Evolutionary conservation across 805 yeast genomes (phyloP).

Genomic region (Metschnikowia cubensis): DNA sequence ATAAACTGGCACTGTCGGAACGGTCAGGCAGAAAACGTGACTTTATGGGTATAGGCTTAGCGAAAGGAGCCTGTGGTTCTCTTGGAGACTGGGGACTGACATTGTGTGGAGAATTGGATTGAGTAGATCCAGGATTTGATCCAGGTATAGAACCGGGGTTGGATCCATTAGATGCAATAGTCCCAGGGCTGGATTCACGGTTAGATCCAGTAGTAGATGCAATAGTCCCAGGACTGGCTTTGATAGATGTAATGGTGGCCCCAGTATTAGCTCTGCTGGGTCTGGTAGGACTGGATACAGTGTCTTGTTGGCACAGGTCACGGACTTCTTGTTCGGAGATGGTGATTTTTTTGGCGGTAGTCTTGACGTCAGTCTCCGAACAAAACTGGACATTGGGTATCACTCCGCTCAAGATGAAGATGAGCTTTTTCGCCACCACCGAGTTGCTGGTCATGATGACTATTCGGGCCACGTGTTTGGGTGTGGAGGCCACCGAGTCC

Average conservation of each 20-base stretch:
- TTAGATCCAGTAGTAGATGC: too few species aligned
- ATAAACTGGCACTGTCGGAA: conserved; percentile 14
- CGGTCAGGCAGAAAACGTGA: conserved; percentile 1
- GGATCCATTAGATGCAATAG: too few species aligned
- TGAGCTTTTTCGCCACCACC: conserved; percentile 54
- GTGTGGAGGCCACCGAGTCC: conserved; percentile 18
- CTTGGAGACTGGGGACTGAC: not conserved
- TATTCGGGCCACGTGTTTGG: conserved; percentile 40
- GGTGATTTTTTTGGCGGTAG: not conserved
- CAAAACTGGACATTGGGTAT: conserved; percentile 32
- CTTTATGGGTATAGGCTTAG: conserved; percentile 15
- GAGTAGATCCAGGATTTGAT: too few species aligned
- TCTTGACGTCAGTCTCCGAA: not conserved
- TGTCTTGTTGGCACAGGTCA: too few species aligned
- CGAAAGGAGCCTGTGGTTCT: not conserved
- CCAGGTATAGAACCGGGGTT: too few species aligned
- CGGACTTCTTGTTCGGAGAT: too few species aligned
- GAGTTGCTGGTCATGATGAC: conserved; percentile 59
- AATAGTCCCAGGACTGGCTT: too few species aligned
- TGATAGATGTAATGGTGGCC: too few species aligned
- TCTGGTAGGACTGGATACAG: too few species aligned
- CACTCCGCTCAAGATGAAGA: conserved; percentile 50
- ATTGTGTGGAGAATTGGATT: not conserved
- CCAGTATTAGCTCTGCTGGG: too few species aligned
- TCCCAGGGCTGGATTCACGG: too few species aligned